A percentile compares a stretch with the other conserved stretches of the same genome.
Evolutionary conservation across 768 basidiomycete genomes (phyloP).

Genomic region (Xanthoconium purpureum): DNA sequence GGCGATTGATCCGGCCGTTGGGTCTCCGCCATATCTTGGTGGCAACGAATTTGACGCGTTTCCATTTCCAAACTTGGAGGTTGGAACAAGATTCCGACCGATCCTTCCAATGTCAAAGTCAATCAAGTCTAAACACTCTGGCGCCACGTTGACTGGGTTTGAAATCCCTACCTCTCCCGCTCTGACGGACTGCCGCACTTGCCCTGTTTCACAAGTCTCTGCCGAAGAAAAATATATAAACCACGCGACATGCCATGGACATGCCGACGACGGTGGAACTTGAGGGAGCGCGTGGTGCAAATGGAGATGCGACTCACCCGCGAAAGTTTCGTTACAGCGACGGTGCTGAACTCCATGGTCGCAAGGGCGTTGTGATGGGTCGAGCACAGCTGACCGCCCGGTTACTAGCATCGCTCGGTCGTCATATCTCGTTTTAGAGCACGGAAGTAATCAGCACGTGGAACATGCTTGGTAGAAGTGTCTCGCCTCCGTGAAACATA

Average conservation of each 20-base stretch:
- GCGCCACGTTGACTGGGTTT: slow-evolving; percentile 21
- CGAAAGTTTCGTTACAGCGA: slow-evolving; percentile 20
- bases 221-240: neutral
- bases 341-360: neutral
- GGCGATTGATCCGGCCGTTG: slow-evolving; percentile 19
- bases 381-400: neutral
- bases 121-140: slow-evolving; percentile 21
- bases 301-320: slow-evolving; percentile 16
- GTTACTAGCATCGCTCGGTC: neutral
- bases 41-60: slow-evolving; percentile 22
- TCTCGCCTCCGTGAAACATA: slow-evolving; percentile 11
- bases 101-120: slow-evolving; percentile 19
- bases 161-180: neutral
- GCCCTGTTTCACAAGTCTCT: slow-evolving; percentile 25
- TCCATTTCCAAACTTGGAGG: slow-evolving; percentile 9
- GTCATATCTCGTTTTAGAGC: neutral
- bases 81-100: slow-evolving; percentile 2
- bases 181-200: neutral
- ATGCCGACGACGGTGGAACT: slow-evolving; percentile 4
- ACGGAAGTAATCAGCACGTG: slow-evolving; percentile 12
- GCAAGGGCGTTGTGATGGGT: neutral
- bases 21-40: neutral
- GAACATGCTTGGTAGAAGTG: slow-evolving; percentile 8
- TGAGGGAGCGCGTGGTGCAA: slow-evolving; percentile 6
- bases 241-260: slow-evolving; percentile 19